Conservation (phyloP, 352 stramenopile genomes). For the Phytophthora citrophthora region DNA sequence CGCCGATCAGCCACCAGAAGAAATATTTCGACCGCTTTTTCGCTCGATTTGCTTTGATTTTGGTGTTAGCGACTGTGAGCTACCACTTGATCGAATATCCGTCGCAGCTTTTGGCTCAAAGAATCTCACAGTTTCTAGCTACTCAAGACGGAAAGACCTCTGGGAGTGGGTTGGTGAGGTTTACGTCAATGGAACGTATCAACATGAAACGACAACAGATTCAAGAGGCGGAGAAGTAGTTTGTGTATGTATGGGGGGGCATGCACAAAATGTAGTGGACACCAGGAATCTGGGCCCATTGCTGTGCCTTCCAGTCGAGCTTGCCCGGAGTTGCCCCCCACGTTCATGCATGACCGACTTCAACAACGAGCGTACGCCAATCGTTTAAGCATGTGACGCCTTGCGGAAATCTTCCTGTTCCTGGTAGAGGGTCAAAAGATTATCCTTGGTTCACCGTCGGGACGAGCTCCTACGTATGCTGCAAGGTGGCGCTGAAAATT, state of each 20-base stretch:
- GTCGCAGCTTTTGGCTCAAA: constrained; percentile 8
- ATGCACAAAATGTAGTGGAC: constrained; percentile 9
- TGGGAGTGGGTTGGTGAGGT: constrained; percentile 13
- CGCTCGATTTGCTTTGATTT: constrained; percentile 34
- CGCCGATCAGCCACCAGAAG: constrained; percentile 24
- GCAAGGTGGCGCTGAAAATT: no score
- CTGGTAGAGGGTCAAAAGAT: no score
- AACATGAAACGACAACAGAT: constrained; percentile 17
- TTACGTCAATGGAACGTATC: constrained; percentile 22
- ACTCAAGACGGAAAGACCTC: no score
- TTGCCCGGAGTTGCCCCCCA: background rate
- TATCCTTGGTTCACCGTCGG: no score
- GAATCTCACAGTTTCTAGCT: constrained; percentile 3
- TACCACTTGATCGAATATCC: constrained; percentile 39
- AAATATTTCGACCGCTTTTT: constrained; percentile 43
- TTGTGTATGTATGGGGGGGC: background rate
- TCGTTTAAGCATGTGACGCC: background rate
- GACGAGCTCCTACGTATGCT: no score
- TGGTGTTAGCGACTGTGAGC: constrained; percentile 32
- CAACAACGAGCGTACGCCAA: constrained; percentile 1
- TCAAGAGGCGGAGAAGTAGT: constrained; percentile 18
- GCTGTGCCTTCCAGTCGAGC: constrained; percentile 10
- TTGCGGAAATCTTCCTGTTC: background rate
- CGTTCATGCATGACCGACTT: background rate
- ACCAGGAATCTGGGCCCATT: background rate